These are phyloP conservation scores for Picea mariana DNA, from an alignment of 83 land plant species.

Conservation along the genomic window DNA sequence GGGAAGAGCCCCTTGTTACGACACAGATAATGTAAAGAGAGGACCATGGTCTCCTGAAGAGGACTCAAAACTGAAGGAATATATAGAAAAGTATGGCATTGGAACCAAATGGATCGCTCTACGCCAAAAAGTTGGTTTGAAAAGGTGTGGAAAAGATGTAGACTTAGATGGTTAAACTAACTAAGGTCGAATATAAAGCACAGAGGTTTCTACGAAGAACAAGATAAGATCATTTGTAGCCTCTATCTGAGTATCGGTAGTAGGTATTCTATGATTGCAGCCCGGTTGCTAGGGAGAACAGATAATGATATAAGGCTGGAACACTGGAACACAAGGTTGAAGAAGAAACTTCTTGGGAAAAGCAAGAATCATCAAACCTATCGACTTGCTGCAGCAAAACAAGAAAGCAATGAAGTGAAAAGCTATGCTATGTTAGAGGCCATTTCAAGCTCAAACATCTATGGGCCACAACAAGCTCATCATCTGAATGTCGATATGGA, in stretches of 20 bases:
- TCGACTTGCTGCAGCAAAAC: slow-evolving; percentile 15
- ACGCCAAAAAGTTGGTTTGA: slow-evolving; percentile 37
- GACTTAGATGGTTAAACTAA: slow-evolving; percentile 35
- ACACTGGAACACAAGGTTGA: slow-evolving; percentile 75
- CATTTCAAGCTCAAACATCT: neutral
- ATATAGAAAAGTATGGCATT: slow-evolving; percentile 28
- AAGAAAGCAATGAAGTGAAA: slow-evolving; percentile 15
- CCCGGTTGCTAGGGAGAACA: slow-evolving; percentile 69
- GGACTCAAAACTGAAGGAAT: slow-evolving; percentile 13
- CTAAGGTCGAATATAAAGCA: slow-evolving; percentile 37
- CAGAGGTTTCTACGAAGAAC: slow-evolving; percentile 35
- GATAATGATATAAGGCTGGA: slow-evolving; percentile 65
- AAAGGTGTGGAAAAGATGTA: slow-evolving; percentile 37
- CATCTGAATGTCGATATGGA: neutral
- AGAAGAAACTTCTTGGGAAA: slow-evolving; percentile 66
- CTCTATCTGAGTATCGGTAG: slow-evolving; percentile 33
- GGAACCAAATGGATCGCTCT: slow-evolving; percentile 36
- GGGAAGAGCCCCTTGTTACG: slow-evolving; percentile 50
- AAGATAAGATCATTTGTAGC: slow-evolving; percentile 31
- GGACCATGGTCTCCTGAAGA: slow-evolving; percentile 26
- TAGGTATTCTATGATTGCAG: slow-evolving; percentile 73
- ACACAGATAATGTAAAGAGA: slow-evolving; percentile 33
- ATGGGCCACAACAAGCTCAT: neutral
- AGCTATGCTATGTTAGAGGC: slow-evolving; percentile 1
- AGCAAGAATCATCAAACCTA: slow-evolving; percentile 31